Conservation (phyloP, 2,329 filamentous ascomycete species). For the Colletotrichum endophyticum region DNA sequence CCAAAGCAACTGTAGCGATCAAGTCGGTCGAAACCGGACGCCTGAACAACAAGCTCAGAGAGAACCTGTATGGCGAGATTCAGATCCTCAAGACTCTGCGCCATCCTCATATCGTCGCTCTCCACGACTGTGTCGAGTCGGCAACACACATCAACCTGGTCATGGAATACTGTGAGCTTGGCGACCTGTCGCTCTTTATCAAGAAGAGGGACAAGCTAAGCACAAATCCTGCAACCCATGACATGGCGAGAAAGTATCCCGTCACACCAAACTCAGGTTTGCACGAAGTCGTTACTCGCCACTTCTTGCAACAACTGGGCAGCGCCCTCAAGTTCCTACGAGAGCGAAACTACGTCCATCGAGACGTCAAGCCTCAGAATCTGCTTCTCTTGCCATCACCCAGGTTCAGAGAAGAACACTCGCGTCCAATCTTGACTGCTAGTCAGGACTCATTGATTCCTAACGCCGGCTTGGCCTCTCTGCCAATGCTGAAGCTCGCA, state of each 20-base stretch:
- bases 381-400: constrained; percentile 85
- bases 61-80: constrained; percentile 95
- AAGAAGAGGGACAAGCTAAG: constrained; percentile 86
- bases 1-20: constrained; percentile 86
- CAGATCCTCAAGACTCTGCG: constrained; percentile 91
- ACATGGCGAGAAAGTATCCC: constrained; percentile 94
- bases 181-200: constrained; percentile 94
- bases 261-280: constrained; percentile 83
- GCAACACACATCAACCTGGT: constrained; percentile 90
- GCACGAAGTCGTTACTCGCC: constrained; percentile 93
- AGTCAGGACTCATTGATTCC: constrained; percentile 84
- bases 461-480: constrained; percentile 77
- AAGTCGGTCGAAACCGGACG: constrained; percentile 93
- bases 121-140: constrained; percentile 93
- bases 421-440: constrained; percentile 74
- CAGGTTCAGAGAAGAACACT: constrained; percentile 67
- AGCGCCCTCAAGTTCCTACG: constrained; percentile 92
- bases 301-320: constrained; percentile 93
- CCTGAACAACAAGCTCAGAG: constrained; percentile 93
- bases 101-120: constrained; percentile 94
- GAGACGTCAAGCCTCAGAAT: constrained; percentile 97
- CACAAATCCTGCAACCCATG: constrained; percentile 80
- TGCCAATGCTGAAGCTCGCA: constrained; percentile 96
- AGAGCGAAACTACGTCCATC: constrained; percentile 86
- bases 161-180: constrained; percentile 98